These are phyloP conservation scores for Gastroboletus turbinatus DNA, from an alignment of 1,284 basidiomycete genomes.

Conservation along the genomic window DNA sequence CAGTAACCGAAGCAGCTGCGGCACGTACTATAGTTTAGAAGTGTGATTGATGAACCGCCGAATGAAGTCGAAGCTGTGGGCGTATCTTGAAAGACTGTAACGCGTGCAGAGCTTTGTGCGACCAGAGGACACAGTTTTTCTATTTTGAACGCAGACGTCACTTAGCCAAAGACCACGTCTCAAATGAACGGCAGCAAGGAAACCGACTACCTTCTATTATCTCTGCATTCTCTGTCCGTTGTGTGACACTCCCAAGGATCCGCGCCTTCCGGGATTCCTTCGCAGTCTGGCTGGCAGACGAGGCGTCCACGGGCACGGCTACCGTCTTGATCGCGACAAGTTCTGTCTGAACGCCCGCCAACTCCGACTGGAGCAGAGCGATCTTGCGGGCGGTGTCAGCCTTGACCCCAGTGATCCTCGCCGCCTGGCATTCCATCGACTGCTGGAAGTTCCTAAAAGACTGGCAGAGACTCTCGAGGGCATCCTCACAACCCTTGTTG, in stretches of 20 bases:
- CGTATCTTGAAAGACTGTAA: neutral
- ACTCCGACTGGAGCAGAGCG: conserved; percentile 15
- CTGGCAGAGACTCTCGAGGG: conserved; percentile 2
- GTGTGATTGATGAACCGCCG: neutral
- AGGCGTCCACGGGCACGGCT: neutral
- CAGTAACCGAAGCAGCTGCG: neutral
- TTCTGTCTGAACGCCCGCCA: conserved; percentile 13
- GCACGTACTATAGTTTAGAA: conserved; percentile 6
- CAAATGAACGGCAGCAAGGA: neutral
- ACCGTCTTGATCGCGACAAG: conserved; percentile 11
- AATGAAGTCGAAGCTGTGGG: neutral
- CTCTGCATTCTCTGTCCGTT: neutral
- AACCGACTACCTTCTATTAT: conserved; percentile 8
- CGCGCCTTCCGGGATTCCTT: conserved; percentile 2
- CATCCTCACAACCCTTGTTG: conserved; percentile 6
- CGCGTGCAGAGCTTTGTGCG: neutral
- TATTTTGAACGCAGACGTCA: neutral
- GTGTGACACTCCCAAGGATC: conserved; percentile 1
- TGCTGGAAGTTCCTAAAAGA: conserved; percentile 5
- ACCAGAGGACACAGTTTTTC: neutral
- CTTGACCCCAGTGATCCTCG: conserved; percentile 19
- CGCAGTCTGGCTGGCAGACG: neutral
- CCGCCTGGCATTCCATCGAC: conserved; percentile 16
- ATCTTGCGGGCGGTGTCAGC: conserved; percentile 25
- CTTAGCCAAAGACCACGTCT: conserved; percentile 4